Conservation (phyloP, 331 rosid genomes). For the Acacia pycnantha region DNA sequence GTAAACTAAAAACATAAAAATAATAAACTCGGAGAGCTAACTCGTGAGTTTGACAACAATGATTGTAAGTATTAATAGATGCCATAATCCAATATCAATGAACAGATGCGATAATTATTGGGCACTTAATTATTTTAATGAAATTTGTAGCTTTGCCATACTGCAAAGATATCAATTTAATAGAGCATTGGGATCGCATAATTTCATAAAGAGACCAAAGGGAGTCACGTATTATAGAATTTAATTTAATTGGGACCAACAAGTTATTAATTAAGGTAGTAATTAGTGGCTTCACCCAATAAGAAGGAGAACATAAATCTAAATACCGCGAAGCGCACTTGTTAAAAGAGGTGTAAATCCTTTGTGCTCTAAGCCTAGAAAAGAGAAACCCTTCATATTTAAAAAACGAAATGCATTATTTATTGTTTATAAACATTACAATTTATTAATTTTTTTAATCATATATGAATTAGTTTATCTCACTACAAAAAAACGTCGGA, state of each 20-base stretch:
- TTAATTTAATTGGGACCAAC: not conserved
- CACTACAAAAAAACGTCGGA: too few species aligned
- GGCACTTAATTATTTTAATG: not conserved
- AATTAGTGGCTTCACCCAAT: too few species aligned
- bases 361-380: too few species aligned
- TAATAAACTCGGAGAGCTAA: accelerated
- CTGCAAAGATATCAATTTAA: not conserved
- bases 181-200: not conserved
- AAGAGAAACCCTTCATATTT: too few species aligned
- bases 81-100: not conserved
- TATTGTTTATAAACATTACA: not conserved
- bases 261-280: too few species aligned
- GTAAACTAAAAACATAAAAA: too few species aligned
- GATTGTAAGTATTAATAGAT: not conserved
- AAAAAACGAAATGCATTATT: not conserved
- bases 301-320: too few species aligned
- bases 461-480: not conserved
- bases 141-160: not conserved
- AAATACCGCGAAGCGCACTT: accelerated
- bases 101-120: not conserved
- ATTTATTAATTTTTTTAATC: not conserved
- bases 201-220: not conserved
- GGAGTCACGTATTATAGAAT: not conserved
- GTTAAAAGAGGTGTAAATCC: too few species aligned
- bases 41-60: too few species aligned